Percentiles rank a stretch among this genome's conserved stretches.
Evolutionary conservation across 352 stramenopile species (phyloP).

Genomic region (Phytophthora meadii): DNA sequence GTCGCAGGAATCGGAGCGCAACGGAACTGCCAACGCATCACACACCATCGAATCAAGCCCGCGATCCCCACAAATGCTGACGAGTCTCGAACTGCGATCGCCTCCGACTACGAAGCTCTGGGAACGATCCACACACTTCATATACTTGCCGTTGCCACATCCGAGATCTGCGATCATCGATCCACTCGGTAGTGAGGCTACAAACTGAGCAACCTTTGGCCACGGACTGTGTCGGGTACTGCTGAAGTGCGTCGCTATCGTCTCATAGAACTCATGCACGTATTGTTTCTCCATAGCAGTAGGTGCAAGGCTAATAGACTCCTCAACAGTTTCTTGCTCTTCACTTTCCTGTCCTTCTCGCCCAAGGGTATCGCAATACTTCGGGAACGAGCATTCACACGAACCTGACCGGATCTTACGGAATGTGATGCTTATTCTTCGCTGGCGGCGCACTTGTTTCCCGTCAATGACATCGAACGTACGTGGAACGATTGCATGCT

Average conservation of each 20-base stretch:
- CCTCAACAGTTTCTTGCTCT: constrained; percentile 8
- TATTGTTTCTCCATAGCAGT: constrained; percentile 82
- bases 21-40: constrained; percentile 76
- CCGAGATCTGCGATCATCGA: constrained; percentile 84
- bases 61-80: constrained; percentile 64
- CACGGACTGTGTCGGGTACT: constrained; percentile 89
- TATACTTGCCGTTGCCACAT: constrained; percentile 91
- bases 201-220: constrained; percentile 76
- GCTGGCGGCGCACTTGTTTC: constrained; percentile 60
- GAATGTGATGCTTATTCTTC: constrained; percentile 89
- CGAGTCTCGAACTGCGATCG: constrained; percentile 71
- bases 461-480: constrained; percentile 89
- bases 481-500: constrained; percentile 85
- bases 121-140: constrained; percentile 74
- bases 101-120: constrained; percentile 64
- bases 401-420: constrained; percentile 78
- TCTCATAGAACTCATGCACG: constrained; percentile 90
- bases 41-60: constrained; percentile 79
- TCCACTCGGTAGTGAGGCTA: constrained; percentile 57
- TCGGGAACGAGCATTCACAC: constrained; percentile 73
- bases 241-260: constrained; percentile 82
- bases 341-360: constrained; percentile 25
- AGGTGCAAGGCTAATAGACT: constrained; percentile 38
- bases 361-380: constrained; percentile 65
- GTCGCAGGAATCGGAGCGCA: constrained; percentile 79